phyloP scores from a whole-genome alignment of 1,139 yeast genomes.

The Starmera stellimalicola region DNA sequence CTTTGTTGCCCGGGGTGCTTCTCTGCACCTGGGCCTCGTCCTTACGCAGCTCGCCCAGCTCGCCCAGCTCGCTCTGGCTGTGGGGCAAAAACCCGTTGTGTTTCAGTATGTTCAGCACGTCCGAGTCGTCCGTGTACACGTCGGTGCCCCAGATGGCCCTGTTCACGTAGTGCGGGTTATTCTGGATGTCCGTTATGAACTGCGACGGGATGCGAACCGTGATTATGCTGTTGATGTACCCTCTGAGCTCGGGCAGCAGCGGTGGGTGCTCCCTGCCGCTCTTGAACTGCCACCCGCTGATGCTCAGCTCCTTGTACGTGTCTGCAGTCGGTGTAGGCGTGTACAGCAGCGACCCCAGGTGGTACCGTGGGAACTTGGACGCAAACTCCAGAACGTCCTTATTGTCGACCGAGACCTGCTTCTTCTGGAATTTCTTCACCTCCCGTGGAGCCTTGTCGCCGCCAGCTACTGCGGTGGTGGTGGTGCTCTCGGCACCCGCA shows the following conservation, averaged over 20 bases:
- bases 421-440: constrained; percentile 6
- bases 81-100: constrained; percentile 62
- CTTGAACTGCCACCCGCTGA: background rate
- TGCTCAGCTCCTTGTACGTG: constrained; percentile 10
- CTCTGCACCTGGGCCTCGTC: constrained; percentile 9
- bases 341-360: constrained; percentile 56
- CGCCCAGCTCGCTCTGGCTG: constrained; percentile 19
- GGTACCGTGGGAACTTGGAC: constrained; percentile 35
- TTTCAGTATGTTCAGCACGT: constrained; percentile 60
- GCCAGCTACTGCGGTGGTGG: background rate
- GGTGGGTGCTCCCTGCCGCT: constrained; percentile 17
- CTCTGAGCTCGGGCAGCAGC: constrained; percentile 35
- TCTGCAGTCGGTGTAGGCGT: constrained; percentile 41
- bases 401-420: constrained; percentile 28
- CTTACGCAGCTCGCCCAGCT: constrained; percentile 21
- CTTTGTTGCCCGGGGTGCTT: constrained; percentile 27
- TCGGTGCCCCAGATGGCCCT: constrained; percentile 88
- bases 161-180: constrained; percentile 27
- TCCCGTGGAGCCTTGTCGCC: background rate
- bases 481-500: background rate
- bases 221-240: constrained; percentile 49
- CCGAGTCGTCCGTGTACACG: constrained; percentile 89
- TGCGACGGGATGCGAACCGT: constrained; percentile 57
- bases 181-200: constrained; percentile 16
- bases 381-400: constrained; percentile 37